Percentiles rank a stretch among this genome's conserved stretches.
phyloP scores from a whole-genome alignment of 805 yeast species.

The Yarrowia yakushimensis region DNA sequence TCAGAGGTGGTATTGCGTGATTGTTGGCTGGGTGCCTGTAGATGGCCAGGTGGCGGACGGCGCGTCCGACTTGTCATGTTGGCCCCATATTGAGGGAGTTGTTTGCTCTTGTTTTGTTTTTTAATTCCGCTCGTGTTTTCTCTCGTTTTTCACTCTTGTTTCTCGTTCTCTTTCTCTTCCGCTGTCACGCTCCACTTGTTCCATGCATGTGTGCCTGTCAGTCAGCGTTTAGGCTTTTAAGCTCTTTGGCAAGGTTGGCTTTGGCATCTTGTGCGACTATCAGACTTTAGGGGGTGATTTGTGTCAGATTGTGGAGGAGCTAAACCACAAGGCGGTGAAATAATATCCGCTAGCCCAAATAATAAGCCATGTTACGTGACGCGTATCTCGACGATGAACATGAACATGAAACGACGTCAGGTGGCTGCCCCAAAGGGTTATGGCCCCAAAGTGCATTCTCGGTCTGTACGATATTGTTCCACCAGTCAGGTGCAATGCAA shows the following conservation, averaged over 20 bases:
- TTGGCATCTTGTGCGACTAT: not conserved
- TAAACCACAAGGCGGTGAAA: not conserved
- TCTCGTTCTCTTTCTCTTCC: not conserved
- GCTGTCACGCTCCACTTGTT: slow-evolving; percentile 9
- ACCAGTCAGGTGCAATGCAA: too few species aligned
- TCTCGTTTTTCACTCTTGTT: too few species aligned
- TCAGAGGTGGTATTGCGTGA: too few species aligned
- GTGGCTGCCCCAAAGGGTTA: too few species aligned
- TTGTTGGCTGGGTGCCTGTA: too few species aligned
- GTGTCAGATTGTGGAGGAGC: not conserved
- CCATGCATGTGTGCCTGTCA: slow-evolving; percentile 20
- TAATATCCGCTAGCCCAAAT: not conserved
- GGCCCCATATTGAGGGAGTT: too few species aligned
- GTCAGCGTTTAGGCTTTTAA: not conserved
- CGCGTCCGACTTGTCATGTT: too few species aligned
- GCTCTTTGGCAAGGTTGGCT: not conserved
- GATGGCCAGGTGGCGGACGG: too few species aligned
- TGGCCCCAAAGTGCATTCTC: too few species aligned
- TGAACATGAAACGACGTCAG: too few species aligned
- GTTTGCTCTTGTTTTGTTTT: too few species aligned
- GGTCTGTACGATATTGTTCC: too few species aligned
- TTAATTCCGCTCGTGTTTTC: not conserved
- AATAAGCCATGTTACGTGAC: not conserved
- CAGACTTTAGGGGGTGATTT: not conserved
- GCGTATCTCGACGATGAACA: not conserved